Percentiles rank a stretch among this genome's conserved stretches.
Evolutionary conservation across 2,329 filamentous ascomycete genomes (phyloP).

Genomic region (Aspergillus proliferans): DNA sequence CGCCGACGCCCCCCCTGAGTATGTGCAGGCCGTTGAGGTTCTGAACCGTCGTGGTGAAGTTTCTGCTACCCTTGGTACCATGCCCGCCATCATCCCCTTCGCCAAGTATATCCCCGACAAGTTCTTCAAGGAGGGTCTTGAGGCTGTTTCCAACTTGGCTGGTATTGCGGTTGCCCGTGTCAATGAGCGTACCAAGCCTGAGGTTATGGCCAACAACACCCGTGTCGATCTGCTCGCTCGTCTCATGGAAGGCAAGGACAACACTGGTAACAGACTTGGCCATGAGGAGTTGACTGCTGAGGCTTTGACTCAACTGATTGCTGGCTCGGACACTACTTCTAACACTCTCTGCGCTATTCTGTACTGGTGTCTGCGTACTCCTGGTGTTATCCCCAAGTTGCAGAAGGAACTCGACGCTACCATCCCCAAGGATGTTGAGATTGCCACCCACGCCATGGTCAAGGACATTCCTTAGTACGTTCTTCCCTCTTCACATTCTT

Average conservation of each 20-base stretch:
- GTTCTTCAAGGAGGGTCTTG: constrained; percentile 70
- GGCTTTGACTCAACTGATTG: constrained; percentile 79
- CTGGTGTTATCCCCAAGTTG: constrained; percentile 64
- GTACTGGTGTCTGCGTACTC: constrained; percentile 66
- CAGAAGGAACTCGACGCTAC: constrained; percentile 69
- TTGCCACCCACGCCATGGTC: constrained; percentile 67
- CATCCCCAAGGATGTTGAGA: constrained; percentile 54
- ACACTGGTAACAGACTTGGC: constrained; percentile 67
- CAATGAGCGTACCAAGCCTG: constrained; percentile 63
- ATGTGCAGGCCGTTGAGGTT: constrained; percentile 76
- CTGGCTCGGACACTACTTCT: constrained; percentile 60
- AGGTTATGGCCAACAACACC: constrained; percentile 52
- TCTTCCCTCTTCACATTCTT: not conserved
- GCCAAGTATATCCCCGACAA: constrained; percentile 74
- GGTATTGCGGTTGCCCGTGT: constrained; percentile 85
- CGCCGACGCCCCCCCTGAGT: constrained; percentile 57
- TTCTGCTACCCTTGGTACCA: constrained; percentile 68
- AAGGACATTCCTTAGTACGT: constrained; percentile 64
- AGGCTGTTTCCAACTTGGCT: constrained; percentile 71
- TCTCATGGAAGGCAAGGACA: constrained; percentile 80
- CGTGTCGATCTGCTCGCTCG: constrained; percentile 76
- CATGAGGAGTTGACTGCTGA: constrained; percentile 80
- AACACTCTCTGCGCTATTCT: constrained; percentile 78
- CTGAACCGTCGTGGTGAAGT: constrained; percentile 84
- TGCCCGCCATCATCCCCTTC: constrained; percentile 69